These are phyloP conservation scores for Pleurotus giganteus DNA, from an alignment of 768 basidiomycete genomes.

Conservation along the genomic window DNA sequence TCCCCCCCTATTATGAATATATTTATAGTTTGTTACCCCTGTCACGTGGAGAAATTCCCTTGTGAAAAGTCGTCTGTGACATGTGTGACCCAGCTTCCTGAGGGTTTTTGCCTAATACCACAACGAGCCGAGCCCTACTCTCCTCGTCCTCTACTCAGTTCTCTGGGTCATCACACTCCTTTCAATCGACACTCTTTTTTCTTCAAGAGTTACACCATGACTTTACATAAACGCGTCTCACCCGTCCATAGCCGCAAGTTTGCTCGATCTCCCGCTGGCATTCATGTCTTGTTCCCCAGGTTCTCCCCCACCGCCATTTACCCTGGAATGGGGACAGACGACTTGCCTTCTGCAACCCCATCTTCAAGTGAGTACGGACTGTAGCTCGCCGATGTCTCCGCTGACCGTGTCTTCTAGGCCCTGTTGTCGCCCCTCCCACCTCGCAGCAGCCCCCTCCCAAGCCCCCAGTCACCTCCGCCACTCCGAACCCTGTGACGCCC, in stretches of 20 bases:
- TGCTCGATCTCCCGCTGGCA: slow-evolving; percentile 3
- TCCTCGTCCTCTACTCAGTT: not conserved
- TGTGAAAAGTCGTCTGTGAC: not conserved
- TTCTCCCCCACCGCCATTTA: slow-evolving; percentile 5
- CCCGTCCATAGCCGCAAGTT: slow-evolving; percentile 4
- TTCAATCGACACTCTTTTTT: not conserved
- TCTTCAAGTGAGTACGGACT: too few relatives aligned
- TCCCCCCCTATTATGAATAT: not conserved
- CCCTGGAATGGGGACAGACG: not conserved
- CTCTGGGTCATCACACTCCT: slow-evolving; percentile 4
- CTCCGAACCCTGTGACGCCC: not conserved
- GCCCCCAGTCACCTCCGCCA: not conserved
- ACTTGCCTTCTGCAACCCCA: not conserved
- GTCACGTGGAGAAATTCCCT: too few relatives aligned
- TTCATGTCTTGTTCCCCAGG: not conserved
- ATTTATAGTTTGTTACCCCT: not conserved
- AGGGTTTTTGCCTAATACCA: not conserved
- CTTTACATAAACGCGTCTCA: not conserved
- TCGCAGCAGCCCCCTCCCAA: not conserved
- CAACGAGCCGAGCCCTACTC: not conserved
- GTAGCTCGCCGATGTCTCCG: too few relatives aligned
- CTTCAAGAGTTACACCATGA: not conserved
- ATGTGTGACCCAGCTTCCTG: not conserved
- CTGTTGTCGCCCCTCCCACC: not conserved
- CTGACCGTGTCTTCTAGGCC: too few relatives aligned